Conservation (phyloP, 805 yeast genomes). For the Monosporozyma siamensis region DNA sequence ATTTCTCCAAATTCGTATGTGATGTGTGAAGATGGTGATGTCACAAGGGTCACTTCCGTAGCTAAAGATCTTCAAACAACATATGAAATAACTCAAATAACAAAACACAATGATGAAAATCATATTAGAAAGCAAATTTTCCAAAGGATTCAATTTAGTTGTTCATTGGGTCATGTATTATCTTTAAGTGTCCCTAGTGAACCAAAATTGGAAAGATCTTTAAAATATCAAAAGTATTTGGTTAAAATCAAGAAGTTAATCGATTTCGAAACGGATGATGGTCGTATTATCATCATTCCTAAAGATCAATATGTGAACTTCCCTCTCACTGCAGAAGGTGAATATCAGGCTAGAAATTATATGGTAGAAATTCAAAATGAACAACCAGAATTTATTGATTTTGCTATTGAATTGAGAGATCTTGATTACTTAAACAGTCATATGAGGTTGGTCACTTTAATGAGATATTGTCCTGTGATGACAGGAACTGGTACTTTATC, state of each 20-base stretch:
- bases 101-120: conserved; percentile 20
- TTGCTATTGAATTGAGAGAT: conserved; percentile 36
- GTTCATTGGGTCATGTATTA: conserved; percentile 18
- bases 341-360: conserved; percentile 18
- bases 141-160: conserved; percentile 17
- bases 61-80: conserved; percentile 38
- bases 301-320: conserved; percentile 20
- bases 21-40: conserved; percentile 37
- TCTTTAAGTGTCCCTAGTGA: conserved; percentile 12
- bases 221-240: conserved; percentile 11
- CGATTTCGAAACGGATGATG: conserved; percentile 16
- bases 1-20: conserved; percentile 33
- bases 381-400: conserved; percentile 28
- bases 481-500: conserved; percentile 30
- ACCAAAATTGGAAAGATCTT: conserved; percentile 18
- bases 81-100: conserved; percentile 31
- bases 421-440: conserved; percentile 20
- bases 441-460: conserved; percentile 28
- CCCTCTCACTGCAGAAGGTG: conserved; percentile 18
- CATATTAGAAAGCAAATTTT: conserved; percentile 12
- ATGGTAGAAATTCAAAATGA: conserved; percentile 21
- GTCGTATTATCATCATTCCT: conserved; percentile 16
- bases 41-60: conserved; percentile 33
- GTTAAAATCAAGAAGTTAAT: conserved; percentile 17
- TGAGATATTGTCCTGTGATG: conserved; percentile 32